phyloP scores from a whole-genome alignment of 2,329 filamentous ascomycete genomes.

The Calonectria leucothoes region DNA sequence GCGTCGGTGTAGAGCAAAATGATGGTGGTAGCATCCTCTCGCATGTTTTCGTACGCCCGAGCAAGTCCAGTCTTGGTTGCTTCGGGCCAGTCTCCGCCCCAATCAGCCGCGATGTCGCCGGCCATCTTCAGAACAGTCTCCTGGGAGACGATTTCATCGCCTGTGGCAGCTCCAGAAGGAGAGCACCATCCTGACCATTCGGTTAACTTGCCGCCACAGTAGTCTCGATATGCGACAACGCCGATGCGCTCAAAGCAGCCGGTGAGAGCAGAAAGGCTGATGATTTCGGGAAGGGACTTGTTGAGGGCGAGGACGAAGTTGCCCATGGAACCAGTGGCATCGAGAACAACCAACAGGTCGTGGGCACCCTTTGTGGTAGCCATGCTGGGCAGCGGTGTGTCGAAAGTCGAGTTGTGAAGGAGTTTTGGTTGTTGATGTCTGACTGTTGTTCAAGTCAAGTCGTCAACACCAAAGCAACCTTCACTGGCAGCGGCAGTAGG shows the following conservation, averaged over 20 bases:
- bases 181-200: slow-evolving; percentile 63
- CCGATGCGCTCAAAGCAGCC: slow-evolving; percentile 62
- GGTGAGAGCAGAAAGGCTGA: slow-evolving; percentile 60
- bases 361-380: slow-evolving; percentile 41
- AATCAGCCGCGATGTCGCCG: slow-evolving; percentile 43
- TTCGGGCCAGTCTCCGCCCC: slow-evolving; percentile 59
- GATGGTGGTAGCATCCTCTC: slow-evolving; percentile 59
- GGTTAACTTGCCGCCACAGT: slow-evolving; percentile 49
- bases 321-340: slow-evolving; percentile 59
- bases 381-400: slow-evolving; percentile 27
- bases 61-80: slow-evolving; percentile 62
- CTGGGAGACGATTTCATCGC: slow-evolving; percentile 41
- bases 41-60: slow-evolving; percentile 58
- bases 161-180: slow-evolving; percentile 28
- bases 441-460: neutral
- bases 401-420: neutral
- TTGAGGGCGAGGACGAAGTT: slow-evolving; percentile 56
- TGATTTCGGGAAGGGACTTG: slow-evolving; percentile 60
- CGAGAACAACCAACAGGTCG: slow-evolving; percentile 59
- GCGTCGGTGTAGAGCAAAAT: slow-evolving; percentile 62
- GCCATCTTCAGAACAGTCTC: slow-evolving; percentile 50
- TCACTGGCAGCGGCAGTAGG: neutral
- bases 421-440: neutral
- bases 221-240: slow-evolving; percentile 63
- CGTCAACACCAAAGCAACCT: neutral